phyloP scores from a whole-genome alignment of 2,329 filamentous ascomycete genomes.

The Penicillium sp. region DNA sequence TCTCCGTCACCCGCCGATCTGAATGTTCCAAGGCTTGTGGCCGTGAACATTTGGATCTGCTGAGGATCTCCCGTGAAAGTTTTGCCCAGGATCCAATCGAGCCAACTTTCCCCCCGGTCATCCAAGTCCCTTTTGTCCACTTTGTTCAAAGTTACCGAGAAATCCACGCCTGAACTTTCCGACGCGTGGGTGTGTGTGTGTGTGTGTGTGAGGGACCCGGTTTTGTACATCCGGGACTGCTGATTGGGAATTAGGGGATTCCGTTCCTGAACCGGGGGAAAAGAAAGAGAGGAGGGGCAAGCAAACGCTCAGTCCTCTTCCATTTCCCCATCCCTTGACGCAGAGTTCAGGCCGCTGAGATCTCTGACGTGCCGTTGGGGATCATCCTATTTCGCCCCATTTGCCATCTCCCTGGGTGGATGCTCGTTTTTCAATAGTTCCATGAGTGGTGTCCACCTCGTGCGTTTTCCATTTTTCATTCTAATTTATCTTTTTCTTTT shows the following conservation, averaged over 20 bases:
- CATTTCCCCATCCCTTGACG: conserved; percentile 3
- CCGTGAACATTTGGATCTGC: conserved; percentile 27
- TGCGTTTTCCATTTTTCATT: conserved; percentile 1
- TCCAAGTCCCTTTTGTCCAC: conserved; percentile 12
- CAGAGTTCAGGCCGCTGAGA: conserved; percentile 5
- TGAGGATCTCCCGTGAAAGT: conserved; percentile 36
- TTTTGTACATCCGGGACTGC: conserved; percentile 10
- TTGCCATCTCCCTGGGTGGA: conserved; percentile 6
- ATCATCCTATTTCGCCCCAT: conserved; percentile 5
- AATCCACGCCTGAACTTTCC: conserved; percentile 19
- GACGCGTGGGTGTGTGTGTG: conserved; percentile 9
- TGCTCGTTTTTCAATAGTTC: conserved; percentile 15
- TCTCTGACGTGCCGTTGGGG: conserved; percentile 13
- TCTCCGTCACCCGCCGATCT: not conserved
- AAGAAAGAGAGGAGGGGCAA: not conserved
- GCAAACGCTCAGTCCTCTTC: conserved; percentile 11
- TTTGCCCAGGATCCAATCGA: conserved; percentile 23
- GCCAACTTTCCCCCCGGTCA: conserved; percentile 14
- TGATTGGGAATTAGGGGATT: conserved; percentile 17
- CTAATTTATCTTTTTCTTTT: not conserved
- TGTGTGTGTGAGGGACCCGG: conserved; percentile 7
- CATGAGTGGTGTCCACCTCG: conserved; percentile 9
- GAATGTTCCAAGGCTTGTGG: too few species aligned
- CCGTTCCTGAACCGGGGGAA: too few species aligned
- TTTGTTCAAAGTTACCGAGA: conserved; percentile 18